Evolutionary conservation across 192 early-diverging fungal species (phyloP).

Genomic region (Backusella sp.): DNA sequence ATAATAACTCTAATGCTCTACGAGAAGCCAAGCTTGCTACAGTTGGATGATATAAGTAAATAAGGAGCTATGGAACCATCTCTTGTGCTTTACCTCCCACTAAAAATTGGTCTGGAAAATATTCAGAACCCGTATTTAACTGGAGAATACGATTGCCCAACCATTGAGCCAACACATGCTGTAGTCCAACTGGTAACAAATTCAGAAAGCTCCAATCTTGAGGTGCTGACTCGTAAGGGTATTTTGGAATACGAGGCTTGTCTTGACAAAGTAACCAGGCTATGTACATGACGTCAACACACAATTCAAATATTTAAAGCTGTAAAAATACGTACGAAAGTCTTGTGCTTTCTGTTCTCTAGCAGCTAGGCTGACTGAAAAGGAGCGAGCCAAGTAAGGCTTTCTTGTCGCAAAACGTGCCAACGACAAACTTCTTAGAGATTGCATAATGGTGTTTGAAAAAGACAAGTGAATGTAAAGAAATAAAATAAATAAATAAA

Average conservation of each 20-base stretch:
- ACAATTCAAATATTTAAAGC: background rate
- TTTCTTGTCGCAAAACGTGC: background rate
- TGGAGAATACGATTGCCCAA: slow-evolving; percentile 43
- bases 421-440: background rate
- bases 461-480: background rate
- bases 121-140: slow-evolving; percentile 40
- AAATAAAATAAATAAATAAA: slow-evolving; percentile 2
- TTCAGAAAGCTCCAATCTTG: slow-evolving; percentile 39
- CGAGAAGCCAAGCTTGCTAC: slow-evolving; percentile 25
- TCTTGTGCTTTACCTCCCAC: slow-evolving; percentile 37
- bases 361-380: background rate
- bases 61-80: background rate
- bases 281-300: background rate
- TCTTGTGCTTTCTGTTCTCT: background rate
- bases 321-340: background rate
- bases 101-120: slow-evolving; percentile 52
- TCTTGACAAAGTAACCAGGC: slow-evolving; percentile 26
- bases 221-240: slow-evolving; percentile 43
- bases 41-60: background rate
- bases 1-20: slow-evolving; percentile 13
- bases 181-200: slow-evolving; percentile 37
- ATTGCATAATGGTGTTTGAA: background rate
- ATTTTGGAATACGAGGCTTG: slow-evolving; percentile 39
- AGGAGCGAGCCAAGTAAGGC: background rate
- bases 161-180: slow-evolving; percentile 41